Evolutionary conservation across 2,329 filamentous ascomycete species (phyloP), one percentile per base, ranked within the genome.

Genomic region (Alternaria longipes): DNA sequence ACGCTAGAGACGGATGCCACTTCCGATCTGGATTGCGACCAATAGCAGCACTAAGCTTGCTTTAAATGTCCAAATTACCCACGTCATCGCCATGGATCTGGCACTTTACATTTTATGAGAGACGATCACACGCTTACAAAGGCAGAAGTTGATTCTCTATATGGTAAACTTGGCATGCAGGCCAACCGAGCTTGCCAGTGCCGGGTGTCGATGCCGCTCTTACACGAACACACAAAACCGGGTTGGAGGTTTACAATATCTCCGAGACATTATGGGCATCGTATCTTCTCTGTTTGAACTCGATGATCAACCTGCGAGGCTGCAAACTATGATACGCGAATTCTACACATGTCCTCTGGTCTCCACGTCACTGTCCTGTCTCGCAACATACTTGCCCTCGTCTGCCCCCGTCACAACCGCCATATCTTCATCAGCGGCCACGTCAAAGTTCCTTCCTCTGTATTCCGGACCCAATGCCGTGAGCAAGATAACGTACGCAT

Each of bases 401-500:
- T 60, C 42, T 46, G 60, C 45, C 34, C 62, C 66, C 16, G 66
- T 70, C 2, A 66, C 76, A 47, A 67, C 71, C 9, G 61, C 71
- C 74, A 79, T 67, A 63, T 79, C 77, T 41, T 67, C 64, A 64
- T 79, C 77, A 9, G 69, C 70, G 24, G 65, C 69, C 4, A 72
- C 77, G 55, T 77, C 71, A 40, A 79, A 75, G 24, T 69, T 61
- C 47, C 69, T 63, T 1, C 74, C 73, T 63, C 81, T 75, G 76
- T 81, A 74, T 73, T 86, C 84, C 0, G 84, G 84, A 5, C 90
- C 90, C 3, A 91, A 44, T 9, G 91, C 76, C 0, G 89, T 89
- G 56, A 92, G 74, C 3, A 89, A 8, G 61, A 89, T 87, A 5
- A 84, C 81, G 73, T 89, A 89, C 2, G 80, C 85, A 69, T 83